Evolutionary conservation across 805 yeast species (phyloP).

Genomic region (Brettanomyces anomalus): DNA sequence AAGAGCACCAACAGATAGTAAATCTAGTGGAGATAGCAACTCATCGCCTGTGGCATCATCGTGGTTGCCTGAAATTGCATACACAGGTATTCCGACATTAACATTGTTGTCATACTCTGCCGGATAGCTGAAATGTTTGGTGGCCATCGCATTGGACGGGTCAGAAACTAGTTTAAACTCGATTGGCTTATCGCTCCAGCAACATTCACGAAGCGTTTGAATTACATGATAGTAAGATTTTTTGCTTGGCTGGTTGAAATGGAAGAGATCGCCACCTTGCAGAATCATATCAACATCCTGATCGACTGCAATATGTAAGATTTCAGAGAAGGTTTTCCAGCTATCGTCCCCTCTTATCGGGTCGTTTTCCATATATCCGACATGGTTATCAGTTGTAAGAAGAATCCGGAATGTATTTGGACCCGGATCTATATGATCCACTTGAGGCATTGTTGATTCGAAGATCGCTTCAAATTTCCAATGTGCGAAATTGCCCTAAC

Average conservation of each 20-base stretch:
- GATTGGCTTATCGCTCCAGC: constrained; percentile 83
- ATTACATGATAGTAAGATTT: constrained; percentile 80
- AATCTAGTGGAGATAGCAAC: constrained; percentile 75
- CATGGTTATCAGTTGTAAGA: constrained; percentile 92
- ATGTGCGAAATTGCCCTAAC: too few species aligned
- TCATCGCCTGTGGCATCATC: constrained; percentile 93
- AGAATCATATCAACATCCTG: constrained; percentile 79
- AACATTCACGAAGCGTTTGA: constrained; percentile 55
- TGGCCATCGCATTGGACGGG: constrained; percentile 53
- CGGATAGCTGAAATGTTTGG: constrained; percentile 53
- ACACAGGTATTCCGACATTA: constrained; percentile 82
- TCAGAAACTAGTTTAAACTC: constrained; percentile 78
- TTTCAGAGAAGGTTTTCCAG: constrained; percentile 80
- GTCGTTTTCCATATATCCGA: constrained; percentile 85
- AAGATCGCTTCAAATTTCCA: too few species aligned
- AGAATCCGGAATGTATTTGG: constrained; percentile 68
- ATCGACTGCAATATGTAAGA: constrained; percentile 59
- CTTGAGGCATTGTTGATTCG: constrained; percentile 31
- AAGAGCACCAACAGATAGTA: constrained; percentile 71
- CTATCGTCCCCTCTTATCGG: constrained; percentile 87
- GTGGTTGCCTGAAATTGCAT: constrained; percentile 92
- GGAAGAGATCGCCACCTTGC: constrained; percentile 92
- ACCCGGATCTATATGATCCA: constrained; percentile 35
- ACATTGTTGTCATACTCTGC: constrained; percentile 88
- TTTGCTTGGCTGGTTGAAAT: constrained; percentile 80